Conservation (phyloP, 1,284 basidiomycete species). For the Takashimella tepidaria region DNA sequence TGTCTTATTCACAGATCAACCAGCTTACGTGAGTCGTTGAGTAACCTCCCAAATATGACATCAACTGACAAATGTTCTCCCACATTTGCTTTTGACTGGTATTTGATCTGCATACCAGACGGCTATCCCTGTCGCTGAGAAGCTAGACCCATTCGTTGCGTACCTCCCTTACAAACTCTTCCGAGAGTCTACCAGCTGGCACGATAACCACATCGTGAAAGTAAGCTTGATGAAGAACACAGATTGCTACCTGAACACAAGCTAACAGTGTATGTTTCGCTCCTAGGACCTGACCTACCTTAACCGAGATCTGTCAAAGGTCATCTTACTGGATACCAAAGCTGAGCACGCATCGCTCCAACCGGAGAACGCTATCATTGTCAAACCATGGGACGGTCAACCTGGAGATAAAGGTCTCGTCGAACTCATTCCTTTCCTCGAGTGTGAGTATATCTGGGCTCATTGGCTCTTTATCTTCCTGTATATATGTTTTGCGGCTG, state of each 20-base stretch:
- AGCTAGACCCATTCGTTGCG: slow-evolving; percentile 89
- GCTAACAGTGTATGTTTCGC: no score
- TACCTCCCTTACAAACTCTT: slow-evolving; percentile 85
- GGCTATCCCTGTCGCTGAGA: slow-evolving; percentile 82
- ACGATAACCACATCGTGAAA: slow-evolving; percentile 76
- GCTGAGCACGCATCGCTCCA: slow-evolving; percentile 71
- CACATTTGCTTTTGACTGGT: not conserved
- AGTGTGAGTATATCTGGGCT: slow-evolving; percentile 60
- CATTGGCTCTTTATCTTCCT: no score
- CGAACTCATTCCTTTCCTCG: slow-evolving; percentile 91
- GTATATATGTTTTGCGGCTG: no score
- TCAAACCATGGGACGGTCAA: slow-evolving; percentile 85
- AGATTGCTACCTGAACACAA: no score
- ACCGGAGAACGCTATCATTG: slow-evolving; percentile 81
- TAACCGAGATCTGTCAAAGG: slow-evolving; percentile 88
- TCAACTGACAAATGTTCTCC: not conserved
- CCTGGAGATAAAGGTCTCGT: slow-evolving; percentile 72
- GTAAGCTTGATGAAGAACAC: no score
- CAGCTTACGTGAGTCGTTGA: slow-evolving; percentile 69
- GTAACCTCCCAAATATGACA: no score
- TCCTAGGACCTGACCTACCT: slow-evolving; percentile 78
- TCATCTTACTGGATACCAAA: slow-evolving; percentile 81
- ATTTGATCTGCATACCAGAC: slow-evolving; percentile 60
- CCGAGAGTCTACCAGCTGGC: slow-evolving; percentile 78
- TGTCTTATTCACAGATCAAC: slow-evolving; percentile 90